phyloP scores from a whole-genome alignment of 2,329 filamentous ascomycete genomes.

The Xylaria multiplex region DNA sequence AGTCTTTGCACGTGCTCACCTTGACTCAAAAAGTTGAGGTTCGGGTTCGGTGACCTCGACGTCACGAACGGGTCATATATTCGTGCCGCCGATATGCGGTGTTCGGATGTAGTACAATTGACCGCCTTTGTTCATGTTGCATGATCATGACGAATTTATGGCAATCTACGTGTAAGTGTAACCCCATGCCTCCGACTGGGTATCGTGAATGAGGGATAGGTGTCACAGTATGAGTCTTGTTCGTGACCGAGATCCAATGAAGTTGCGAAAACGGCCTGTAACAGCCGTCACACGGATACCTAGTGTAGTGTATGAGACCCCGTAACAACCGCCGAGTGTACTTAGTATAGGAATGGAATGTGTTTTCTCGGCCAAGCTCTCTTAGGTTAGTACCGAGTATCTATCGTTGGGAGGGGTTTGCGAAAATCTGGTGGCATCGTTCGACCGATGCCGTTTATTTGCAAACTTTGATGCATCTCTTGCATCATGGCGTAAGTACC shows the following conservation, averaged over 20 bases:
- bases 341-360: background rate
- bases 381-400: slow-evolving; percentile 25
- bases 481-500: slow-evolving; percentile 11
- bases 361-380: slow-evolving; percentile 21
- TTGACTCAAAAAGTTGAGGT: background rate
- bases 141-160: slow-evolving; percentile 24
- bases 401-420: slow-evolving; percentile 23
- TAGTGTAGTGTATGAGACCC: background rate
- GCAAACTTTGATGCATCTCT: slow-evolving; percentile 15
- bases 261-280: slow-evolving; percentile 30
- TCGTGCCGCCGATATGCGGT: slow-evolving; percentile 26
- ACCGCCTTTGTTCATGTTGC: slow-evolving; percentile 30
- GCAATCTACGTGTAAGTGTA: background rate
- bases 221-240: slow-evolving; percentile 16
- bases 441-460: slow-evolving; percentile 14
- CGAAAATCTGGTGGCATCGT: slow-evolving; percentile 17
- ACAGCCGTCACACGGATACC: slow-evolving; percentile 40
- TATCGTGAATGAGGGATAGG: slow-evolving; percentile 1
- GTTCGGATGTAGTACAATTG: slow-evolving; percentile 25
- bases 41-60: slow-evolving; percentile 14
- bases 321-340: slow-evolving; percentile 39
- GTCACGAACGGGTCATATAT: slow-evolving; percentile 1
- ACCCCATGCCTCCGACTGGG: slow-evolving; percentile 16
- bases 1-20: slow-evolving; percentile 30
- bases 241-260: slow-evolving; percentile 31